These are phyloP conservation scores for Gastrolobium bilobum DNA, from an alignment of 306 rosid genomes.

Conservation along the genomic window DNA sequence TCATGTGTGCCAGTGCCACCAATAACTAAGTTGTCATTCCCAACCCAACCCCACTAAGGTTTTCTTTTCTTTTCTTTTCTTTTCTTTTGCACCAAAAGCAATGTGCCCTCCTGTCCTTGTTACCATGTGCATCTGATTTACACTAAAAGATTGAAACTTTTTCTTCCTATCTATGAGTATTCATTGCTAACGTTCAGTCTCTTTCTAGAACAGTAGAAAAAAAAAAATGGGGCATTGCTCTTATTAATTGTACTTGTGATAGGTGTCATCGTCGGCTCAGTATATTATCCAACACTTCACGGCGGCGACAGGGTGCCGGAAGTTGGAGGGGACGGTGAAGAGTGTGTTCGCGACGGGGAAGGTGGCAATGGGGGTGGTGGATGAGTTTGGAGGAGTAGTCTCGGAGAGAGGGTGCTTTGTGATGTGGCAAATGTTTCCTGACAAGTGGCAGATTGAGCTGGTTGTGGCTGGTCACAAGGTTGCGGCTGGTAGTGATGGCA, in stretches of 20 bases:
- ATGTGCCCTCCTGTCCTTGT: background rate
- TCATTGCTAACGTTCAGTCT: too few relatives aligned
- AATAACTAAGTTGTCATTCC: conserved; percentile 29
- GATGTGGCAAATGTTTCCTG: conserved; percentile 90
- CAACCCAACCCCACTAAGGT: conserved; percentile 12
- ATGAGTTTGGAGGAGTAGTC: conserved; percentile 57
- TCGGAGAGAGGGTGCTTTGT: conserved; percentile 82
- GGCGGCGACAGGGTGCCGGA: conserved; percentile 88
- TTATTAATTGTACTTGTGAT: background rate
- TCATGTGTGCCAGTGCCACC: conserved; percentile 38
- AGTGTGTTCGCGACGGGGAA: conserved; percentile 82
- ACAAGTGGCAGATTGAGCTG: conserved; percentile 86
- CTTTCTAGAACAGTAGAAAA: too few relatives aligned
- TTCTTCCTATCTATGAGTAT: background rate
- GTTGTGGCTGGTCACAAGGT: conserved; percentile 74
- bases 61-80: background rate
- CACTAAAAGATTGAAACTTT: conserved; percentile 8
- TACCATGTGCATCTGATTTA: conserved; percentile 36
- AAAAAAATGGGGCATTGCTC: background rate
- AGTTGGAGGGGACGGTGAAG: conserved; percentile 70
- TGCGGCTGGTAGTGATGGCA: conserved; percentile 81
- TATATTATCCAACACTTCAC: conserved; percentile 84
- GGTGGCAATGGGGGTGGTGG: conserved; percentile 70
- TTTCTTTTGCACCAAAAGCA: conserved; percentile 28
- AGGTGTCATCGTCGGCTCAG: conserved; percentile 82